phyloP scores from a whole-genome alignment of 1,284 basidiomycete genomes.

The Baeospora myosura region DNA sequence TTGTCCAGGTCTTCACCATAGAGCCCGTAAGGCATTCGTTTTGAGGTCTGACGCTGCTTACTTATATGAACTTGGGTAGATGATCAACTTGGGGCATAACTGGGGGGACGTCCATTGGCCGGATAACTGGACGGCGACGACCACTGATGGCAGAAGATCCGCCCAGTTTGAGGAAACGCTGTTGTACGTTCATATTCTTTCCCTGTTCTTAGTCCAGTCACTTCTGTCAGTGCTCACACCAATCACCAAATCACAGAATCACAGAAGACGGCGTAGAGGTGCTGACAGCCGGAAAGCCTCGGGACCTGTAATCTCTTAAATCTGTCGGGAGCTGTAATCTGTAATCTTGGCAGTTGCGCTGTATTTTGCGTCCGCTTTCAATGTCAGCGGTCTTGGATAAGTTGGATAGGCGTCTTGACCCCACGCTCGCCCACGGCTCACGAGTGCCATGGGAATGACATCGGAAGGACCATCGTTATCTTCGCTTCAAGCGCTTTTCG shows the following conservation, averaged over 20 bases:
- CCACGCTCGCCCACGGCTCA: too few species aligned
- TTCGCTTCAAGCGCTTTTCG: too few species aligned
- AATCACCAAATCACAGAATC: constrained; percentile 46
- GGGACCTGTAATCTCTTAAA: constrained; percentile 31
- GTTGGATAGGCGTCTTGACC: too few species aligned
- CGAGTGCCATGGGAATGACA: too few species aligned
- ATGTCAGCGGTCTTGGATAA: too few species aligned
- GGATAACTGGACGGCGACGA: constrained; percentile 92
- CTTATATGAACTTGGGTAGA: constrained; percentile 38
- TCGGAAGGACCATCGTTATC: too few species aligned
- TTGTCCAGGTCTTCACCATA: constrained; percentile 58
- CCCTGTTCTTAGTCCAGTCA: constrained; percentile 4
- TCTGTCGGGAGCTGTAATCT: too few species aligned
- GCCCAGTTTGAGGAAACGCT: constrained; percentile 94
- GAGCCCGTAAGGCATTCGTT: constrained; percentile 54
- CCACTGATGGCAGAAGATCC: constrained; percentile 79
- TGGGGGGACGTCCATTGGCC: constrained; percentile 77
- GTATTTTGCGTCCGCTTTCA: too few species aligned
- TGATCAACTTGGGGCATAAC: constrained; percentile 83
- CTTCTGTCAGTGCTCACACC: constrained; percentile 10
- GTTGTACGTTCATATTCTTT: too few species aligned
- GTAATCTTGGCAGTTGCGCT: too few species aligned
- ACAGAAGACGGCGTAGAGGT: constrained; percentile 90
- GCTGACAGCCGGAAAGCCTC: constrained; percentile 60
- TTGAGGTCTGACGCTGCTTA: constrained; percentile 9